A percentile compares a stretch with the other conserved stretches of the same genome.
Evolutionary conservation across 2,329 filamentous ascomycete genomes (phyloP).

Genomic region (Amesomyces nigricolor): DNA sequence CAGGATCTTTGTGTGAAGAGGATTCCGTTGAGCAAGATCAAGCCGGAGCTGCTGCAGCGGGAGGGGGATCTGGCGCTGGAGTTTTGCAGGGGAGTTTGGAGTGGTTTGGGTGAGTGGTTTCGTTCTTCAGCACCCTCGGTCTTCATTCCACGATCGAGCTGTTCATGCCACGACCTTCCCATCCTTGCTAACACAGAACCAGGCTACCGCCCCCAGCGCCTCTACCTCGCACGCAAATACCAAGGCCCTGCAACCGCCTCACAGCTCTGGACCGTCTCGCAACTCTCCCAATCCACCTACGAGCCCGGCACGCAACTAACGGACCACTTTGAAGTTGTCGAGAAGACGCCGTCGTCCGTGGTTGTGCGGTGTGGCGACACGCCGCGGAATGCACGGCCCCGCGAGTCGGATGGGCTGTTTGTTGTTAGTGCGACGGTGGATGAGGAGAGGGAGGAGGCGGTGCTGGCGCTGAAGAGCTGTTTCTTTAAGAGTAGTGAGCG

Average conservation of each 20-base stretch:
- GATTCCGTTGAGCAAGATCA: conserved; percentile 58
- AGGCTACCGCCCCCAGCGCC: conserved; percentile 56
- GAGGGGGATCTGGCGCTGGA: conserved; percentile 54
- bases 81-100: conserved; percentile 64
- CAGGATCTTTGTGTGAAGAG: conserved; percentile 60
- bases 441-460: conserved; percentile 51
- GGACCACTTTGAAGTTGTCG: conserved; percentile 67
- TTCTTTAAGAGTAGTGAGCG: conserved; percentile 46
- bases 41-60: conserved; percentile 58
- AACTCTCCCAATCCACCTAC: conserved; percentile 53
- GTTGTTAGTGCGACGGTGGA: conserved; percentile 58
- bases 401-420: conserved; percentile 61
- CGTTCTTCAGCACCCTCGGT: too few species aligned
- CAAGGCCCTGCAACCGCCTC: conserved; percentile 47
- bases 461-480: conserved; percentile 60
- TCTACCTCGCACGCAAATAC: conserved; percentile 55
- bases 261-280: conserved; percentile 56
- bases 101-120: conserved; percentile 52
- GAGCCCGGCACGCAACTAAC: conserved; percentile 59
- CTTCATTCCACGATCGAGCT: too few species aligned
- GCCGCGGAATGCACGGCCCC: conserved; percentile 50
- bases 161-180: too few species aligned
- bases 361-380: conserved; percentile 62
- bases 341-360: conserved; percentile 55
- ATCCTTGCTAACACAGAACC: background rate